Evolutionary conservation across 805 yeast genomes (phyloP), one percentile per base, ranked within the genome.

Genomic region (Monosporozyma aquatica): DNA sequence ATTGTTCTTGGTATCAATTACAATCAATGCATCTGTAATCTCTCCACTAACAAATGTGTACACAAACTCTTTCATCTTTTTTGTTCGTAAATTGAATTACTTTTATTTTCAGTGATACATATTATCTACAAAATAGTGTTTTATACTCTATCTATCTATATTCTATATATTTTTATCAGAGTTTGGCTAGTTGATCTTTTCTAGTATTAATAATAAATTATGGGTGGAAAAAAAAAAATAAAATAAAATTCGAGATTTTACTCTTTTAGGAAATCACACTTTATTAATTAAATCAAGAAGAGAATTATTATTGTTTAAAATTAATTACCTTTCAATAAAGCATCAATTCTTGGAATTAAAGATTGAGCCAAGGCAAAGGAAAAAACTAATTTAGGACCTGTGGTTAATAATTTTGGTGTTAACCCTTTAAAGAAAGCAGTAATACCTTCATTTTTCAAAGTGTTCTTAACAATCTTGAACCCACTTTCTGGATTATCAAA

Each of bases 291-390:
- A 14, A 6, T 10, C 24, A 7, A 32, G 6, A 14, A 32, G 6
- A 9, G 17, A 32, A 14, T 14, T 32, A 32, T 20, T 11, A 8
- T 18, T 15, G 7, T 35, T 10, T 24, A 13, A 28, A n/a, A n/a
- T n/a, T 27, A 39, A 8, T 39, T 39, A 25, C 33, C 44, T 44
- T 41, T 39, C 50, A 86, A 64, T 44, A 82, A 52, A 53, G 78
- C 78, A 65, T 92, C 98, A 56, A 89, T 87, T 47, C 95, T 95
- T 47, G 98, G 98, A 54, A 92, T 92, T 70, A 92, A 77, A 32
- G 95, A 75, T 71, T 90, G 98, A 35, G 98, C 98, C 64, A 90
- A 70, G 8, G 98, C 98, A 61, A 90, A 90, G n/a, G 95, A 86
- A 65, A 92, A 92, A 42, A 92, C 98, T 58, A 92, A 76, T 71